Conservation (phyloP, 441 rosid genomes). For the Syzygium malaccense region DNA sequence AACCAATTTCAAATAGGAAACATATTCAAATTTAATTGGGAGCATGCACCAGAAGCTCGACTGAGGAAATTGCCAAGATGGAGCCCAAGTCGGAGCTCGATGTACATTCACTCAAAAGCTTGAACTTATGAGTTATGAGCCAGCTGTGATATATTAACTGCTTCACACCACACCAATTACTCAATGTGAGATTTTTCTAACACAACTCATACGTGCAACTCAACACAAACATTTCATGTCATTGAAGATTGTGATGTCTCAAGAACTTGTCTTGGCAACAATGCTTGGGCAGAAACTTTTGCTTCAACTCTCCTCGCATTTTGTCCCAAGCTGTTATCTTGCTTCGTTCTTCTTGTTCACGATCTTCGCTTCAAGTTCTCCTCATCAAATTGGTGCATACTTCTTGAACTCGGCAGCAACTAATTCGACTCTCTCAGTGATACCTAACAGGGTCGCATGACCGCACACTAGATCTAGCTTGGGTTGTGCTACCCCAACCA, state of each 20-base stretch:
- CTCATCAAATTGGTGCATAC: neutral
- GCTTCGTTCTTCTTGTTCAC: neutral
- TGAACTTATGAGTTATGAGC: neutral
- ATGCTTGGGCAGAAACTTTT: neutral
- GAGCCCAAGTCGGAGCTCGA: neutral
- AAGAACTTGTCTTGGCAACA: neutral
- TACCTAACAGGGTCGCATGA: too few relatives aligned
- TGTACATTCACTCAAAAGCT: too few relatives aligned
- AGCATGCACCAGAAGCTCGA: too few relatives aligned
- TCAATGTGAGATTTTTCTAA: too few relatives aligned
- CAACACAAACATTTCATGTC: neutral
- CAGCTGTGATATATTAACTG: neutral
- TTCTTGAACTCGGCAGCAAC: neutral
- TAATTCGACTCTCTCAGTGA: too few relatives aligned
- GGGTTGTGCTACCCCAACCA: neutral
- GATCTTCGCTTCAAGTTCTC: neutral
- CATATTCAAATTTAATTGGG: too few relatives aligned
- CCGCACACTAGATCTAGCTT: too few relatives aligned
- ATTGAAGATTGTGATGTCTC: neutral
- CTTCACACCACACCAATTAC: too few relatives aligned
- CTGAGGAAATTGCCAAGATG: neutral
- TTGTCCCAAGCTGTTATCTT: neutral
- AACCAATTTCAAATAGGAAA: too few relatives aligned
- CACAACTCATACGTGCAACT: neutral
- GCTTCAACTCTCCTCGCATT: neutral